Evolutionary conservation across 1,284 basidiomycete species (phyloP), one percentile per base, ranked within the genome.

Genomic region (Fomes fomentarius): DNA sequence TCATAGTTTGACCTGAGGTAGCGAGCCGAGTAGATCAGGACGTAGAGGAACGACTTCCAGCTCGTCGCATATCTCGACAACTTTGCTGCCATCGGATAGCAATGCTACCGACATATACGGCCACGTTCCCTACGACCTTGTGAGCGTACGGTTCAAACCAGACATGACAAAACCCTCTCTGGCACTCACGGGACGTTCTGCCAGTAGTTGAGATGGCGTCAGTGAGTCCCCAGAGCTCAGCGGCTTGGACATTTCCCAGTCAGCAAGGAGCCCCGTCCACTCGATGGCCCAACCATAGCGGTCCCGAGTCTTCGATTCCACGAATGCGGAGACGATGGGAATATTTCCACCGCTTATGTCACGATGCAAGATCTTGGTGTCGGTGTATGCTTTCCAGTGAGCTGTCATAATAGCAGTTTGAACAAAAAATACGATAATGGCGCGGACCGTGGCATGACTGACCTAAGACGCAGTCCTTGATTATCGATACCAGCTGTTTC

Each of bases 281-380:
- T 30, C 12, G 28, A 30, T 12, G 28, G 12, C 12, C 28, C 28
- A 30, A 30, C 28, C 7, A 30, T n/a, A n/a, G n/a, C n/a, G n/a
- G n/a, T n/a, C n/a, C n/a, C 28, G 7, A 6, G 12, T 30, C 28
- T 30, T 30, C 28, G 28, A 7, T 30, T 12, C 7, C 28, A 30
- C 0, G 19, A 42, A 5, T 2, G 10, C 10, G 1, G 54, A 50
- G 6, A 47, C 9, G 9, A 56, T 56, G 14, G 52, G 40, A 2
- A 56, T 30, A 25, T 57, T 57, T 8, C 55, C 55, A 2, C 30
- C n/a, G 37, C 55, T 57, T 19, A 57, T 31, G 22, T 57, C 55
- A 15, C 55, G 50, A 30, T 57, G 53, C 0, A 42, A 17, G 14
- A 56, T 33, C 1, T 31, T 12, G 17, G 15, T 24, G 3, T 25